Percentiles rank a stretch among this genome's conserved stretches.
phyloP scores from a whole-genome alignment of 2,329 filamentous ascomycete genomes.

The Alternaria gansuensis region DNA sequence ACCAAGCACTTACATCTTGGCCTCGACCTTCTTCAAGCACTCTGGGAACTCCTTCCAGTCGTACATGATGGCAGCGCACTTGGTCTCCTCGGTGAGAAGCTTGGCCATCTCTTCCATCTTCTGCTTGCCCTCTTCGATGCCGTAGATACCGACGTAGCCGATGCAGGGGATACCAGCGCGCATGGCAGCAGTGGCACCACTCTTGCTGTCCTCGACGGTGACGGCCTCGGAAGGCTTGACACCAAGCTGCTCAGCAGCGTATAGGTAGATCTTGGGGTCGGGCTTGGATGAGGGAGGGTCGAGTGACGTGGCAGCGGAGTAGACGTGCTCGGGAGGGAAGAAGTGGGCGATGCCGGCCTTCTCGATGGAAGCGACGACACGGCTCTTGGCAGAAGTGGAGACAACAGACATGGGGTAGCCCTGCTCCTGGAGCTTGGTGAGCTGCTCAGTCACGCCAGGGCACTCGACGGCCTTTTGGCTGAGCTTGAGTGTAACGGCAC shows the following conservation, averaged over 20 bases:
- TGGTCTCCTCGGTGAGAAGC: constrained; percentile 59
- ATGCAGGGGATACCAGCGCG: constrained; percentile 82
- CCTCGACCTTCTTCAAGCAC: constrained; percentile 60
- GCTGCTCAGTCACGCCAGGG: constrained; percentile 71
- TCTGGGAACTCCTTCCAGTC: constrained; percentile 63
- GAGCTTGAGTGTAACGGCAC: constrained; percentile 83
- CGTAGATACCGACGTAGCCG: constrained; percentile 78
- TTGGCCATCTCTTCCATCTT: constrained; percentile 60
- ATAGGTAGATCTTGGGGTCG: constrained; percentile 86
- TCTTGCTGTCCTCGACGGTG: constrained; percentile 89
- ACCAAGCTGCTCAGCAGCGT: constrained; percentile 76
- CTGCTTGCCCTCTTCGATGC: constrained; percentile 54
- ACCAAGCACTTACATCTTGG: constrained; percentile 40
- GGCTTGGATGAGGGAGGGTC: constrained; percentile 86
- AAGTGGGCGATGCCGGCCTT: constrained; percentile 82
- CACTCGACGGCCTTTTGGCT: constrained; percentile 73
- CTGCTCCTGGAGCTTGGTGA: constrained; percentile 70
- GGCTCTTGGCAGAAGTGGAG: constrained; percentile 78
- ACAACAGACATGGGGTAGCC: constrained; percentile 82
- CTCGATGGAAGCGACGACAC: constrained; percentile 79
- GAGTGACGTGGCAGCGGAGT: constrained; percentile 82
- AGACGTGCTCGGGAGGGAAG: constrained; percentile 79
- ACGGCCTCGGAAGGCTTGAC: constrained; percentile 76
- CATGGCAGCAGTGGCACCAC: constrained; percentile 78
- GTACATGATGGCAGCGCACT: constrained; percentile 60